A percentile compares a stretch with the other conserved stretches of the same genome.
These are phyloP conservation scores for Trichoderma atroviride DNA, from an alignment of 2,329 filamentous ascomycete species.

Conservation along the genomic window DNA sequence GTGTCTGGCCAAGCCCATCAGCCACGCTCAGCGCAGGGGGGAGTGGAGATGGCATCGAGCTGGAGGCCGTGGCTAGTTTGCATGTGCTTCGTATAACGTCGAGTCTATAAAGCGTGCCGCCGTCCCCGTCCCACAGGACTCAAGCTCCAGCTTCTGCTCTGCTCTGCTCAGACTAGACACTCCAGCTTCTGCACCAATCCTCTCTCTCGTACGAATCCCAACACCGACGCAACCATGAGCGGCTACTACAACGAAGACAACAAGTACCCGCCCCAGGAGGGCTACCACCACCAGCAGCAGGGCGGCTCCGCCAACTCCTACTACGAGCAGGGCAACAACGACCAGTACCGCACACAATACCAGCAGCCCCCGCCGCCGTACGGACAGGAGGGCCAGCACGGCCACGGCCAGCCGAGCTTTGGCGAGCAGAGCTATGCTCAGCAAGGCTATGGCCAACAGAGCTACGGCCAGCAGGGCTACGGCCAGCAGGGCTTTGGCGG, in stretches of 20 bases:
- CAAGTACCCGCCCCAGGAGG: constrained; percentile 7
- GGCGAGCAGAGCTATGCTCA: neutral
- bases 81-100: neutral
- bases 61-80: neutral
- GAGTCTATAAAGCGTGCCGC: neutral
- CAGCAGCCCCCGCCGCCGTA: constrained; percentile 22
- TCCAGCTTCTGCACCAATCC: neutral
- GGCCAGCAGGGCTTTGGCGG: constrained; percentile 25
- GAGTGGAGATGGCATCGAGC: constrained; percentile 18
- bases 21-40: constrained; percentile 22
- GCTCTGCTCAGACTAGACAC: neutral
- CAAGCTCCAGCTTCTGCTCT: neutral
- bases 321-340: constrained; percentile 18
- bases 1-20: constrained; percentile 13
- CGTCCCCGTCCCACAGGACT: neutral
- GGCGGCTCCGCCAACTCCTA: constrained; percentile 14
- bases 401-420: neutral
- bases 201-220: neutral
- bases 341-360: constrained; percentile 13
- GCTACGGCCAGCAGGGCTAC: neutral
- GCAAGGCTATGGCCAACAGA: neutral
- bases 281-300: constrained; percentile 7
- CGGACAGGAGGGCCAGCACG: neutral
- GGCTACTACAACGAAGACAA: constrained; percentile 23
- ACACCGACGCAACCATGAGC: constrained; percentile 21